Conservation (phyloP, 2,329 filamentous ascomycete genomes). For the Colletotrichum nymphaeae region DNA sequence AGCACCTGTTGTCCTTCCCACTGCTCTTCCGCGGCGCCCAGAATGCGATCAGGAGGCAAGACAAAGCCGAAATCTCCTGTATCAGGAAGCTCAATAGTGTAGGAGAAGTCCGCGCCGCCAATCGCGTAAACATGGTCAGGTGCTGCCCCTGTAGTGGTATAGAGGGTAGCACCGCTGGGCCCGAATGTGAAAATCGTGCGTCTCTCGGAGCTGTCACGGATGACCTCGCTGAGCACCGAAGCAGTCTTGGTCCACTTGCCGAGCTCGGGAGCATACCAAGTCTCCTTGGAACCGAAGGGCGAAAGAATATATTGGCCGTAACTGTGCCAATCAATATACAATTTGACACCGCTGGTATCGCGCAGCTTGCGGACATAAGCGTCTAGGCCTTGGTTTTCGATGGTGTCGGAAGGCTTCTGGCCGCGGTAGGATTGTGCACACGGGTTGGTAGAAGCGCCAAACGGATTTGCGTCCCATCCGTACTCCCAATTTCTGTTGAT, state of each 20-base stretch:
- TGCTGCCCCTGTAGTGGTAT: slow-evolving; percentile 46
- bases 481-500: slow-evolving; percentile 67
- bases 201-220: slow-evolving; percentile 47
- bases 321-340: slow-evolving; percentile 61
- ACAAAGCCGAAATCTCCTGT: slow-evolving; percentile 50
- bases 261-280: slow-evolving; percentile 50
- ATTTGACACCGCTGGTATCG: slow-evolving; percentile 49
- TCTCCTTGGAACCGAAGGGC: slow-evolving; percentile 59
- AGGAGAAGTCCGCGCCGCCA: slow-evolving; percentile 49
- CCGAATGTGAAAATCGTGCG: slow-evolving; percentile 51
- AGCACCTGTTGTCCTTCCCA: slow-evolving; percentile 50
- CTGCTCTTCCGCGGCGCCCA: slow-evolving; percentile 48
- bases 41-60: slow-evolving; percentile 50
- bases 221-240: slow-evolving; percentile 41
- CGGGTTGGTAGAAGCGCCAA: slow-evolving; percentile 59
- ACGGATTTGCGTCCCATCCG: slow-evolving; percentile 54
- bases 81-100: slow-evolving; percentile 51
- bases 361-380: slow-evolving; percentile 45
- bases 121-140: slow-evolving; percentile 44
- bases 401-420: slow-evolving; percentile 50
- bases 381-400: slow-evolving; percentile 59
- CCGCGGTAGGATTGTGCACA: slow-evolving; percentile 58
- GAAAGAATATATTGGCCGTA: slow-evolving; percentile 57
- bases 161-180: slow-evolving; percentile 50
- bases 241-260: slow-evolving; percentile 53